Percentiles rank a stretch among this genome's conserved stretches.
Conservation (phyloP, 345 rosid genomes). For the Citrus reticulata region DNA sequence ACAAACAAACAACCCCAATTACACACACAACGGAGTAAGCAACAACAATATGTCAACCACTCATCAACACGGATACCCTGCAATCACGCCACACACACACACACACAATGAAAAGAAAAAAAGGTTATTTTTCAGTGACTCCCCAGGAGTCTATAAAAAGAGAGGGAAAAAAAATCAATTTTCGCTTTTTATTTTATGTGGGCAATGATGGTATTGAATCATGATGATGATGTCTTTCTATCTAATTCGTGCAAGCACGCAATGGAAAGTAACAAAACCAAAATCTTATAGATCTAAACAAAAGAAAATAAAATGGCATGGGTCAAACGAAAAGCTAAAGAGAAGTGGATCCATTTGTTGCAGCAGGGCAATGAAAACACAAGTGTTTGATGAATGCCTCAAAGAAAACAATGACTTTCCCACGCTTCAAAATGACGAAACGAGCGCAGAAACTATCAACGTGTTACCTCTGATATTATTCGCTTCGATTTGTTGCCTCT, state of each 20-base stretch:
- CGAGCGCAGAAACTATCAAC: background rate
- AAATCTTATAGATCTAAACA: background rate
- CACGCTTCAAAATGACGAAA: background rate
- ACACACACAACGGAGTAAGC: conserved; percentile 21
- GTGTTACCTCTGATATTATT: too few species aligned
- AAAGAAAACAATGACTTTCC: background rate
- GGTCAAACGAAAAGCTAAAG: background rate
- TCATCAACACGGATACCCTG: background rate
- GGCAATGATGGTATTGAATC: background rate
- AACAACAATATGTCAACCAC: conserved; percentile 6
- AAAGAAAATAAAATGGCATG: background rate
- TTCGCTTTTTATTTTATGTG: background rate
- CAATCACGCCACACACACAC: background rate
- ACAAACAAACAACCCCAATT: conserved; percentile 10
- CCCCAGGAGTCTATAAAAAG: background rate
- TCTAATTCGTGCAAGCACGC: background rate
- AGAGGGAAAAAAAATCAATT: background rate
- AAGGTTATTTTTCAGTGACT: background rate
- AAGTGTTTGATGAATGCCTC: background rate
- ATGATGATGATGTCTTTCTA: background rate
- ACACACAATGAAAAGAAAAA: background rate
- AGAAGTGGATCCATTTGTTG: background rate
- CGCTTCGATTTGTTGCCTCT: too few species aligned
- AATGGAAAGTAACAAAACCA: background rate
- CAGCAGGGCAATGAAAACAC: background rate